Percentiles rank a stretch among this genome's conserved stretches.
Conservation (phyloP, 1,139 yeast genomes). For the Citeromyces hawaiiensis region DNA sequence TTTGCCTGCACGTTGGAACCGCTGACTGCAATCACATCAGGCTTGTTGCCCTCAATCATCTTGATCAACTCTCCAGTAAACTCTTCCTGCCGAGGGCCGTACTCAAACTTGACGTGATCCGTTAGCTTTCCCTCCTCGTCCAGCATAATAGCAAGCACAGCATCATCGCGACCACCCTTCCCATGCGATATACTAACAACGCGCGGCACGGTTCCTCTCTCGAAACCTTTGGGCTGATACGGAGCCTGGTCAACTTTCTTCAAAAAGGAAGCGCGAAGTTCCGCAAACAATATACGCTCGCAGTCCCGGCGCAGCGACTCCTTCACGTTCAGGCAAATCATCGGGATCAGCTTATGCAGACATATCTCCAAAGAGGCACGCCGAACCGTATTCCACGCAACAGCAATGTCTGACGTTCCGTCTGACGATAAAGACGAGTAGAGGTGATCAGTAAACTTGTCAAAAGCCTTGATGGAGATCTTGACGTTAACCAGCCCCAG, state of each 20-base stretch:
- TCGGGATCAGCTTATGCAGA: conserved; percentile 51
- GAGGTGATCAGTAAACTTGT: conserved; percentile 27
- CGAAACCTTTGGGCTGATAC: conserved; percentile 65
- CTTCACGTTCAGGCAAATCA: conserved; percentile 64
- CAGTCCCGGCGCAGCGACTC: conserved; percentile 75
- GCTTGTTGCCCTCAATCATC: conserved; percentile 29
- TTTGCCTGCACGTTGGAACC: conserved; percentile 75
- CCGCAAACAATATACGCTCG: conserved; percentile 54
- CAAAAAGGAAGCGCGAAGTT: conserved; percentile 57
- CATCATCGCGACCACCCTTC: conserved; percentile 73
- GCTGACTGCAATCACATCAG: conserved; percentile 83
- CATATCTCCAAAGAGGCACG: conserved; percentile 54
- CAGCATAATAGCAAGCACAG: conserved; percentile 70
- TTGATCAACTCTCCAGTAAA: conserved; percentile 52
- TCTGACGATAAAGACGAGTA: conserved; percentile 59
- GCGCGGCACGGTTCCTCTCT: conserved; percentile 72
- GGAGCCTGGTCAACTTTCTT: conserved; percentile 87
- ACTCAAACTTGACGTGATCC: conserved; percentile 67
- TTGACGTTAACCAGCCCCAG: conserved; percentile 39
- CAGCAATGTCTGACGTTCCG: conserved; percentile 70
- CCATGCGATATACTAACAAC: conserved; percentile 80
- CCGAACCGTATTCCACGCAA: conserved; percentile 74
- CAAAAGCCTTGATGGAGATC: conserved; percentile 21
- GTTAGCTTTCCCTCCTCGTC: conserved; percentile 73
- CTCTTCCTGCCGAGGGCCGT: conserved; percentile 31